Conservation (phyloP, 345 rosid species). For the Nephelium lappaceum region DNA sequence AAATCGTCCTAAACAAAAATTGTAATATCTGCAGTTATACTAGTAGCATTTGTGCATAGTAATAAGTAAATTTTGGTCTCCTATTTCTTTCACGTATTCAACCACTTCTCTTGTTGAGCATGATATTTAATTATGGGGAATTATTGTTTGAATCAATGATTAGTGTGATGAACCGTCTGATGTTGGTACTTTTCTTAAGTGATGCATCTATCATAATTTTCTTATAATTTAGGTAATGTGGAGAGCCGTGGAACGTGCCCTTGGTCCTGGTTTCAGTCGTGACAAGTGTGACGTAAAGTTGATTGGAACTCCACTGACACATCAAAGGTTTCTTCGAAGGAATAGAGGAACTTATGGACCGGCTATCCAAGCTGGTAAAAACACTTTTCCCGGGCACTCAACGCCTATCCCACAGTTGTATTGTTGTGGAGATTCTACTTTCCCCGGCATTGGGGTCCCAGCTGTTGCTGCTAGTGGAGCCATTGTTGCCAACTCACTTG, state of each 20-base stretch:
- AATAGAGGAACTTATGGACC: constrained; percentile 89
- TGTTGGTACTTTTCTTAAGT: neutral
- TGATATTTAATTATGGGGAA: too few relatives aligned
- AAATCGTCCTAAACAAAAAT: too few relatives aligned
- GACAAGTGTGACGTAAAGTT: constrained; percentile 81
- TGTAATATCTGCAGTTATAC: too few relatives aligned
- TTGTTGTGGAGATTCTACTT: constrained; percentile 92
- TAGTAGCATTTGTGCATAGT: too few relatives aligned
- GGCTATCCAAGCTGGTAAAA: constrained; percentile 82
- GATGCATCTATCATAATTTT: neutral
- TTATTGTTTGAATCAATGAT: too few relatives aligned
- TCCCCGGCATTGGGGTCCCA: constrained; percentile 91
- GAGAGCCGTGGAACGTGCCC: constrained; percentile 83
- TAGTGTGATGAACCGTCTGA: neutral
- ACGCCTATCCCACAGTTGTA: constrained; percentile 74
- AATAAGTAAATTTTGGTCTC: too few relatives aligned
- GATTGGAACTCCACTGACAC: constrained; percentile 90
- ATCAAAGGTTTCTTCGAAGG: constrained; percentile 75
- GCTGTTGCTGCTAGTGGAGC: constrained; percentile 97
- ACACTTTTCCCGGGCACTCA: constrained; percentile 81
- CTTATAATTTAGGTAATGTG: constrained; percentile 66
- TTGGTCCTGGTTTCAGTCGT: constrained; percentile 74
- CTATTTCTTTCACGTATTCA: too few relatives aligned
- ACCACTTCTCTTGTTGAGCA: too few relatives aligned
- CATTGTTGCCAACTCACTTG: constrained; percentile 85